These are phyloP conservation scores for Boletus pseudopeckii DNA, from an alignment of 768 basidiomycete genomes.

Conservation along the genomic window DNA sequence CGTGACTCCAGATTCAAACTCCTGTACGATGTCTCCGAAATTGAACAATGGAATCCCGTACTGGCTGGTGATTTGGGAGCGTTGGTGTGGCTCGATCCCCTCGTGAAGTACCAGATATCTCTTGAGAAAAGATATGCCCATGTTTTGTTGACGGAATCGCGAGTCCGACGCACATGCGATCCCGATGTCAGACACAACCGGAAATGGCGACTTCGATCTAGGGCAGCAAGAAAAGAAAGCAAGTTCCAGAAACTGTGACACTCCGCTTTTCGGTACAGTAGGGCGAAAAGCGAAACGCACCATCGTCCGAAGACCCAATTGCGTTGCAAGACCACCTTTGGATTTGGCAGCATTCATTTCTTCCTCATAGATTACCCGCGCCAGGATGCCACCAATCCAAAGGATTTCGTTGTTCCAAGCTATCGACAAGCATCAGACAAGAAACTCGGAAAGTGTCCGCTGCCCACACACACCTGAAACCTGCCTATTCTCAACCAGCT, in stretches of 20 bases:
- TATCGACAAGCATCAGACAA: conserved; percentile 22
- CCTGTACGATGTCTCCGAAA: conserved; percentile 3
- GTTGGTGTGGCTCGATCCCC: not conserved
- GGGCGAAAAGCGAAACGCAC: conserved; percentile 74
- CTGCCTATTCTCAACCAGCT: conserved; percentile 64
- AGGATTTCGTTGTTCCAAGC: conserved; percentile 92
- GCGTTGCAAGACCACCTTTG: not conserved
- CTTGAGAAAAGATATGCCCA: conserved; percentile 5
- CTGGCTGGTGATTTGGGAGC: not conserved
- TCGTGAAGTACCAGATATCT: conserved; percentile 5
- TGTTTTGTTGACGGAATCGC: conserved; percentile 1
- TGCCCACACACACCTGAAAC: conserved; percentile 55
- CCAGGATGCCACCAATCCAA: conserved; percentile 74
- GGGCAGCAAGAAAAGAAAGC: conserved; percentile 13
- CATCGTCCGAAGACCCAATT: conserved; percentile 61
- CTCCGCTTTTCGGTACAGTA: conserved; percentile 27
- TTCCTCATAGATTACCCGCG: conserved; percentile 79
- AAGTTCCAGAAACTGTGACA: conserved; percentile 10
- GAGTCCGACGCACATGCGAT: not conserved
- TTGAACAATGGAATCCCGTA: conserved; percentile 3
- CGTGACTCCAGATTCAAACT: conserved; percentile 10
- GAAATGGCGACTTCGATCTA: conserved; percentile 1
- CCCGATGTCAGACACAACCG: conserved; percentile 10
- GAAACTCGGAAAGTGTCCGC: not conserved
- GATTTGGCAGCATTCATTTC: conserved; percentile 45